phyloP scores from a whole-genome alignment of 2,329 filamentous ascomycete species.

The Fusarium floridanum region DNA sequence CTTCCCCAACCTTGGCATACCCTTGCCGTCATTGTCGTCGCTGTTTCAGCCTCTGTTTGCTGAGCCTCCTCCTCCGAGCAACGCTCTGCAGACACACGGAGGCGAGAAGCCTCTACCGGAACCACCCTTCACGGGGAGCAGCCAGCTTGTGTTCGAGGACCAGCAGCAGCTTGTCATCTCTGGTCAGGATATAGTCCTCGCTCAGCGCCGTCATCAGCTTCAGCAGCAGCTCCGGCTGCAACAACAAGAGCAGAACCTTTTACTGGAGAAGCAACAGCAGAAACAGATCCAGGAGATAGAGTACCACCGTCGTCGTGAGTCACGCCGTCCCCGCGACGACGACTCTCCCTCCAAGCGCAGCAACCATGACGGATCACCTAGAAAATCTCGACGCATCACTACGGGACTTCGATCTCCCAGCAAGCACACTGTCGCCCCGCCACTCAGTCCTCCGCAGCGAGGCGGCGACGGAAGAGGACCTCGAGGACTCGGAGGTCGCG shows the following conservation, averaged over 20 bases:
- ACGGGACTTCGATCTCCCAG: conserved; percentile 67
- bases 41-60: conserved; percentile 34
- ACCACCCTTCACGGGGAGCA: conserved; percentile 37
- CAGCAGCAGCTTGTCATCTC: conserved; percentile 51
- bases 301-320: conserved; percentile 31
- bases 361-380: conserved; percentile 51
- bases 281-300: conserved; percentile 37
- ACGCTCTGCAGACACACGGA: conserved; percentile 1
- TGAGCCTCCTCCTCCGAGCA: conserved; percentile 18
- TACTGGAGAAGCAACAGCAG: conserved; percentile 39
- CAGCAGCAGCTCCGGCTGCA: conserved; percentile 32
- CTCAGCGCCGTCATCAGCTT: conserved; percentile 40
- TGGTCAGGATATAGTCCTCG: conserved; percentile 48
- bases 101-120: conserved; percentile 46
- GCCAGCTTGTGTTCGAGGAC: conserved; percentile 49
- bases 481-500: conserved; percentile 60
- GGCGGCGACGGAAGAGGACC: conserved; percentile 51
- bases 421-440: conserved; percentile 53
- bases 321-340: background rate
- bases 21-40: conserved; percentile 44
- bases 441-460: conserved; percentile 52
- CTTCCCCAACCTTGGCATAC: conserved; percentile 53
- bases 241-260: conserved; percentile 14
- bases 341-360: conserved; percentile 14
- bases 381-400: conserved; percentile 65